Conservation (phyloP, 2,329 filamentous ascomycete species). For the Colletotrichum falcatum region DNA sequence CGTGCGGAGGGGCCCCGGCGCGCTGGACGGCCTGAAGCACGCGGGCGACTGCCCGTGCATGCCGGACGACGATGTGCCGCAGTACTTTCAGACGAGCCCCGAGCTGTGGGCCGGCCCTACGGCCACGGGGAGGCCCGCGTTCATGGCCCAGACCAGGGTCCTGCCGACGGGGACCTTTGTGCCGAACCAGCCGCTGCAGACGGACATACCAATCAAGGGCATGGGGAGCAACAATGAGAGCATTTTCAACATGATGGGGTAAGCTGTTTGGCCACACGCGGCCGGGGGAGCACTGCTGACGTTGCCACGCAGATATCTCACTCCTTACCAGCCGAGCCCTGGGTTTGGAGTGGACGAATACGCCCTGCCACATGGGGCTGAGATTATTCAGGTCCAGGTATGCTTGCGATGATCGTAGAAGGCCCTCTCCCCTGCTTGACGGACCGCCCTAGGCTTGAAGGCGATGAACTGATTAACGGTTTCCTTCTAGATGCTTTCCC, state of each 20-base stretch:
- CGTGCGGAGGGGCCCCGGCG: slow-evolving; percentile 28
- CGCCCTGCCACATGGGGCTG: slow-evolving; percentile 72
- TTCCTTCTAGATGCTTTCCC: slow-evolving; percentile 71
- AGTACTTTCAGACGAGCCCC: slow-evolving; percentile 73
- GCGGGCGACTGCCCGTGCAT: slow-evolving; percentile 46
- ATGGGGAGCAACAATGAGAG: slow-evolving; percentile 67
- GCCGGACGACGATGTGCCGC: slow-evolving; percentile 60
- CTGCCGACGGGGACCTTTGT: slow-evolving; percentile 75
- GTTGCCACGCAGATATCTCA: slow-evolving; percentile 60
- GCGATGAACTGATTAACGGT: not conserved
- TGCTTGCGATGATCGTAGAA: slow-evolving; percentile 25
- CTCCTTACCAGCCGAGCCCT: slow-evolving; percentile 77
- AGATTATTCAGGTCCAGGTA: slow-evolving; percentile 74
- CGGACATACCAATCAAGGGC: slow-evolving; percentile 74
- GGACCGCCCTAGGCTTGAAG: not conserved
- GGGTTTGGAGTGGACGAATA: slow-evolving; percentile 83
- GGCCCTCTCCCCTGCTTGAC: not conserved
- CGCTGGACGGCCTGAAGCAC: slow-evolving; percentile 43
- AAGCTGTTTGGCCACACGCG: slow-evolving; percentile 24
- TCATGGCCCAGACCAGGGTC: slow-evolving; percentile 77
- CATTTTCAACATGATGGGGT: slow-evolving; percentile 78
- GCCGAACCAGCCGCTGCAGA: slow-evolving; percentile 78
- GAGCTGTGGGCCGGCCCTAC: slow-evolving; percentile 74
- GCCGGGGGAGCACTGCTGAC: not conserved
- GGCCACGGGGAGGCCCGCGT: slow-evolving; percentile 76